Evolutionary conservation across 805 yeast genomes (phyloP).

Genomic region (Sugiyamaella lignohabitans): DNA sequence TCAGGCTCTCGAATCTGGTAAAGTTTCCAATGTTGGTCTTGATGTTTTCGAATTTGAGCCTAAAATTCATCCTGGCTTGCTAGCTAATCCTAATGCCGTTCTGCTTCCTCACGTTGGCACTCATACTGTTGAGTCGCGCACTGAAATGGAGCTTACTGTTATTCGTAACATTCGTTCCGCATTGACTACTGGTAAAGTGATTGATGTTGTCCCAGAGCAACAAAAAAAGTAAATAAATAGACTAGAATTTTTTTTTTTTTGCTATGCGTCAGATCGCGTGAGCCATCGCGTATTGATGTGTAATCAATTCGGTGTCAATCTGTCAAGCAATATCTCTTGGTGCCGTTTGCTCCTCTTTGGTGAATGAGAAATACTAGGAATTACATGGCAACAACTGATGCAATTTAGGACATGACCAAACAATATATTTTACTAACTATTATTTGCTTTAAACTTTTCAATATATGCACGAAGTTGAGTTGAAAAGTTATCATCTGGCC

Average conservation of each 20-base stretch:
- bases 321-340: too few relatives aligned
- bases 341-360: too few relatives aligned
- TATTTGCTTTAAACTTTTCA: background rate
- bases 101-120: constrained; percentile 54
- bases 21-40: constrained; percentile 47
- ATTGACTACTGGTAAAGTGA: constrained; percentile 59
- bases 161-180: constrained; percentile 59
- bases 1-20: constrained; percentile 42
- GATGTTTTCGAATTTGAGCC: constrained; percentile 63
- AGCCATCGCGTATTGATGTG: too few relatives aligned
- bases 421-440: too few relatives aligned
- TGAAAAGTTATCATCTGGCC: background rate
- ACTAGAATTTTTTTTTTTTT: background rate
- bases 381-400: too few relatives aligned
- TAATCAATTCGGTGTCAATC: too few relatives aligned
- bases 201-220: constrained; percentile 72
- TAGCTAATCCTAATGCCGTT: constrained; percentile 40
- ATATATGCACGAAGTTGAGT: background rate
- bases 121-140: constrained; percentile 38
- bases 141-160: constrained; percentile 74
- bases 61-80: constrained; percentile 41
- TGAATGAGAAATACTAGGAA: too few relatives aligned
- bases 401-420: too few relatives aligned
- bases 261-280: too few relatives aligned
- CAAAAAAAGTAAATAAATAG: constrained; percentile 8